Conservation (phyloP, 768 basidiomycete genomes). For the Lactarius deliciosus region DNA sequence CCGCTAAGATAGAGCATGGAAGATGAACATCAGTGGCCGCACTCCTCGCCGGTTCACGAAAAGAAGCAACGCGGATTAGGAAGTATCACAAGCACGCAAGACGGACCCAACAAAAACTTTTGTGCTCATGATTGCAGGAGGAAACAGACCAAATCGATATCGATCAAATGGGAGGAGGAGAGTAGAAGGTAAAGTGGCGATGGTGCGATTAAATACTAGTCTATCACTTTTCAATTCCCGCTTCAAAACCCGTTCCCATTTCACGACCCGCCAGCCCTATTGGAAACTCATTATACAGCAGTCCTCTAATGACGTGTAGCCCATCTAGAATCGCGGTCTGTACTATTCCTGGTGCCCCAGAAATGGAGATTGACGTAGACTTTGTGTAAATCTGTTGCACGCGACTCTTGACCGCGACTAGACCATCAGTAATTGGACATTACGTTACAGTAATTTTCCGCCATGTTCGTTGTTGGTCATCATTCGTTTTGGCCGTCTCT, state of each 20-base stretch:
- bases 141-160: conserved; percentile 1
- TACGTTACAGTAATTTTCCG: too few relatives aligned
- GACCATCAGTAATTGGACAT: too few relatives aligned
- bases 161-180: conserved; percentile 38
- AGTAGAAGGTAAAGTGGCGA: not conserved
- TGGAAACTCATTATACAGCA: too few relatives aligned
- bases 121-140: conserved; percentile 54
- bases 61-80: conserved; percentile 41
- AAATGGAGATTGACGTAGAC: too few relatives aligned
- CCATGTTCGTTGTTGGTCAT: too few relatives aligned
- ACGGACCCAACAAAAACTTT: conserved; percentile 95
- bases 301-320: too few relatives aligned
- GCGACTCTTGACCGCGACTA: too few relatives aligned
- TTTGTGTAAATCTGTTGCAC: too few relatives aligned
- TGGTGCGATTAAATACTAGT: conserved; percentile 42
- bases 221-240: conserved; percentile 51
- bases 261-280: not conserved
- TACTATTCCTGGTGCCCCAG: not conserved
- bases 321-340: too few relatives aligned
- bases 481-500: too few relatives aligned
- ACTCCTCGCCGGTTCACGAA: conserved; percentile 36
- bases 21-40: conserved; percentile 52
- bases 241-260: conserved; percentile 35
- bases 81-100: conserved; percentile 52
- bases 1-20: conserved; percentile 56